Base-by-base conservation (phyloP, 371 early-diverging fungal genomes). In the Haplosporangium sp. region DNA sequence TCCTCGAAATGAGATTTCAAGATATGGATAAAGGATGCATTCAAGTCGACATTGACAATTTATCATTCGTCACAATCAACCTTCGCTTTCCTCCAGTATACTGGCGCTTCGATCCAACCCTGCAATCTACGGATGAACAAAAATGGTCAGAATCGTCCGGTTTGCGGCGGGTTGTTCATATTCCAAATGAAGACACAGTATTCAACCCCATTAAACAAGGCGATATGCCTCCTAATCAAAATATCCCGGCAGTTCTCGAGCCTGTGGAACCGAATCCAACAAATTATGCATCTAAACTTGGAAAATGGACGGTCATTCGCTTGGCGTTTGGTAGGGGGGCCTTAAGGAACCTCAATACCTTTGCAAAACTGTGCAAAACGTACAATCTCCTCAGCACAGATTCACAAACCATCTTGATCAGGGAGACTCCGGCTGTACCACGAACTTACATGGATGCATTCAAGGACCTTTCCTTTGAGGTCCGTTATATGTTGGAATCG, bases 401-500 rank as follows among this genome's bases (percentile, higher is more conserved):
- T 27, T 8, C 39, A 20, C 20, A 2, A n/a, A 15, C 4, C 1
- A 47, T 55, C 40, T 60, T 27, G 4, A 58, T 74, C 27, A 61
- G 34, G 34, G 55, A 64, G 20, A 17, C 27, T 40, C 56, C 34
- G 3, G 34, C 19, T 5, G 48, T 56, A 20, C 39, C 60, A 20
- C 11, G 13, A 38, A 65, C 53, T 27, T 34, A 20, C 4, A 59
- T 47, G 63, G 67, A 40, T 8, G 58, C 58, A 1, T 66, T 74
- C 56, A 63, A 37, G 10, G 20, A 27, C 10, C 65, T 81, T 0
- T 7, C 68, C 4, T 89, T 84, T 48, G 85, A 88, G 20, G 85
- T 86, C 0, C 76, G 86, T 0, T 90, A 88, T 50, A 44, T 84
- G 63, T 76, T 90, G 10, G 90, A 90, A 63, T 82, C 82, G 0